Base-by-base conservation (phyloP, 352 stramenopile genomes). In the Phytophthora parvispora region DNA sequence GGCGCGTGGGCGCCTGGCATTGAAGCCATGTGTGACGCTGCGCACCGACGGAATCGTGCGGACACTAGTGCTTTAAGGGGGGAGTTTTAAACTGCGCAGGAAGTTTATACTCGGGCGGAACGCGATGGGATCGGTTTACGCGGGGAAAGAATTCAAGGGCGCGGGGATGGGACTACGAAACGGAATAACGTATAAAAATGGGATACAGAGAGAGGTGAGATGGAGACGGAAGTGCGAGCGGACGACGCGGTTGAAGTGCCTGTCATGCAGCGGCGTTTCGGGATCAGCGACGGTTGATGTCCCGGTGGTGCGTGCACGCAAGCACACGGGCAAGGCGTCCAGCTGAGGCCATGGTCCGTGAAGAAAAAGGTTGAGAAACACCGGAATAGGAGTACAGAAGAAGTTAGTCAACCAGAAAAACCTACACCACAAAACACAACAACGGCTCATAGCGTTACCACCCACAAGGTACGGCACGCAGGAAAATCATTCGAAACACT, bases 1-100 rank as follows among this genome's bases (percentile, higher is more conserved):
- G n/a, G n/a, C n/a, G n/a, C n/a, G 38, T 48, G 45, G 24, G 45
- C 27, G 31, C 56, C 32, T 74, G 42, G 52, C 59, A 40, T 67
- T 71, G 61, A 79, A 75, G 62, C 53, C 60, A 65, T 75, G 25
- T 64, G 38, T 61, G 29, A 55, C 34, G 47, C 59, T 58, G 48
- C 60, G 60, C 24, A 72, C 43, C 56, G 38, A 65, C 52, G 52
- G 45, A 66, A 57, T 54, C 40, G 53, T 60, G 53, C 53, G 53
- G 53, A n/a, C 40, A 10, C 13, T n/a, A 42, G 34, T n/a, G 40
- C 40, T 15, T 48, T 24, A 22, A 13, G 40, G 40, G 40, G 40
- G n/a, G 40, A 48, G 40, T 48, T 48, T 48, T 25, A 48, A 48
- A 48, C 40, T 48, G 18, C 18, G 18, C 16, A 7, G 40, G 4